Base-by-base conservation (phyloP, 768 basidiomycete species). In the Lactarius deliciosus region DNA sequence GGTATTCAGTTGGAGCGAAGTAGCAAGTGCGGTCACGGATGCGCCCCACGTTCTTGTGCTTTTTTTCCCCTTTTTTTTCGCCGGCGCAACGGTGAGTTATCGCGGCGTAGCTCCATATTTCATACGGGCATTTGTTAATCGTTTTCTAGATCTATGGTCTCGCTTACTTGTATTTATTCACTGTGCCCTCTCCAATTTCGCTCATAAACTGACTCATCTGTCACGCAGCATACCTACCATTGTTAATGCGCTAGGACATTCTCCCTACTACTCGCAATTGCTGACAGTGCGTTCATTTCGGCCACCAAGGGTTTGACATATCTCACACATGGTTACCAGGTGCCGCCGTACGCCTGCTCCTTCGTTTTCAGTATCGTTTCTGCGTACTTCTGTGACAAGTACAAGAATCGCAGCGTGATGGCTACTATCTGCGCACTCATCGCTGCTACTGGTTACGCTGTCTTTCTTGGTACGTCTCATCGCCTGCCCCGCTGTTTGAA, bases 1-100 rank as follows among this genome's bases (percentile, higher is more conserved):
- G 64, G 34, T 20, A 2, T 87, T 88, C 73, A 83, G 79, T 65
- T 88, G 85, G 86, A 70, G 57, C 11, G 86, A 90, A 72, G 82
- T 87, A n/a, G 64, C 72, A 6, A 77, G 73, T 69, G 80, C 83
- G 0, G 81, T 81, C 70, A 79, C 73, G 32, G 80, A 82, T 40
- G 59, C 65, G 1, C 83, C 83, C 0, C 88, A 89, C 3, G 80
- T 87, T 7, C 80, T 81, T 77, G 66, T 89, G 54, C 71, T 87
- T 30, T 78, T 79, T 1, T 57, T 85, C 8, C 73, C 78, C 0
- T 79, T 85, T 60, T 87, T 89, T 76, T 78, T 84, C 68, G 79
- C 77, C 67, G 87, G 85, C 30, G 76, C 78, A 22, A 74, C 81
- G 16, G 50, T 53, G n/a, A 25, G 50, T 2, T 8, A 7, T 41